A percentile compares a stretch with the other conserved stretches of the same genome.
phyloP scores from a whole-genome alignment of 2,329 filamentous ascomycete genomes.

The Nakataea oryzae region DNA sequence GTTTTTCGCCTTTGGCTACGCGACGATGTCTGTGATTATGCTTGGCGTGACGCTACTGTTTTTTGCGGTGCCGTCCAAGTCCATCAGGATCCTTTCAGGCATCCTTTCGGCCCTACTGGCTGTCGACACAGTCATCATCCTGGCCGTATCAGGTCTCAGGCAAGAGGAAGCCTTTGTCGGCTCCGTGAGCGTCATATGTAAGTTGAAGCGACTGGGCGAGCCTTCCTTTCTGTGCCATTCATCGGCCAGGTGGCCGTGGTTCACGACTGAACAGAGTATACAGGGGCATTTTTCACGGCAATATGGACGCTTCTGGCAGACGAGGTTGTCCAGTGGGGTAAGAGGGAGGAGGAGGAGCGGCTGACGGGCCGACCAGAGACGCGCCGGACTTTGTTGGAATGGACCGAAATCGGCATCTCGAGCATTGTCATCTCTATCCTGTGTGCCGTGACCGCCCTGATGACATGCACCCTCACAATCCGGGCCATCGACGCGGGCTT shows the following conservation, averaged over 20 bases:
- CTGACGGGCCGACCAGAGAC: constrained; percentile 84
- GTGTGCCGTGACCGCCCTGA: constrained; percentile 57
- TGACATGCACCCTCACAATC: constrained; percentile 70
- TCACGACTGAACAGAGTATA: neutral
- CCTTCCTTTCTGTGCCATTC: neutral
- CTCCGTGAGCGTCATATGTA: constrained; percentile 68
- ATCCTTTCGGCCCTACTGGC: constrained; percentile 57
- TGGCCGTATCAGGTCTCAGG: constrained; percentile 63
- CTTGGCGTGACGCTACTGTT: constrained; percentile 72
- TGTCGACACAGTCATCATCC: constrained; percentile 68
- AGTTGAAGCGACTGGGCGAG: constrained; percentile 9
- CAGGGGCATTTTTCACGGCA: constrained; percentile 64
- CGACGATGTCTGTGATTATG: constrained; percentile 66
- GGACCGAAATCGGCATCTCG: constrained; percentile 68
- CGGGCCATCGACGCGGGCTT: constrained; percentile 71
- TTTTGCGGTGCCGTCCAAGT: constrained; percentile 73
- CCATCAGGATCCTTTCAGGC: constrained; percentile 63
- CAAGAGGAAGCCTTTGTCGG: constrained; percentile 87
- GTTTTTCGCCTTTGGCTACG: constrained; percentile 81
- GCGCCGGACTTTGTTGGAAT: constrained; percentile 70
- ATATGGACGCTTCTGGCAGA: constrained; percentile 73
- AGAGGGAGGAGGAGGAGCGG: constrained; percentile 83
- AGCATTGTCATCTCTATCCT: constrained; percentile 63
- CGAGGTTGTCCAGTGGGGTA: constrained; percentile 80
- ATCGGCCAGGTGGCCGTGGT: neutral